Evolutionary conservation across 352 stramenopile species (phyloP), one percentile per base, ranked within the genome.

Genomic region (Phytopythium ostracodes): DNA sequence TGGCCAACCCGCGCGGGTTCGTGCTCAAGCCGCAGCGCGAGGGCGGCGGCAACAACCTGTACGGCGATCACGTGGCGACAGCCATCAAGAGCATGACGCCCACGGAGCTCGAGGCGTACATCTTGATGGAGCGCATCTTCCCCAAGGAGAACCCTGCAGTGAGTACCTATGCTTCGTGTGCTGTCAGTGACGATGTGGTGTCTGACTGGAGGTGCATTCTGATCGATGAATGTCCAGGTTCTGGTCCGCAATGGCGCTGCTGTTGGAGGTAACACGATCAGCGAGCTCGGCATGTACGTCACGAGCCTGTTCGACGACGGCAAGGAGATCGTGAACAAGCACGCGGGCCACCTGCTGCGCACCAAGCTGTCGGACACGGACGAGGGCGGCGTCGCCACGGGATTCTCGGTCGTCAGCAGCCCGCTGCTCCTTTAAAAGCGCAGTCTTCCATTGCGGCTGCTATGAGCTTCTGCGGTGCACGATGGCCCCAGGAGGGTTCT

Each of bases 11-110:
- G 0, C 68, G 73, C 14, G 84, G 77, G 8, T 99, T 91, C 67
- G 97, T 99, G 18, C 71, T 99, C 27, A 99, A 99, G 81, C 97
- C 97, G 4, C 97, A 99, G 81, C 93, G 97, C 27, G 97, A 99
- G 73, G 97, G 97, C 24, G 97, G 97, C 59, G 97, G 97, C 29
- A 98, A 99, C 75, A 99, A 99, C 63, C 77, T 98, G 52, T 99
- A 99, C 68, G 96, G 96, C 14, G 76, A 97, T 22, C 79, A 98
- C 24, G 77, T 99, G 22, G 81, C 82, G 14, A 50, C 81, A 4
- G 93, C 92, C 24, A 83, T 99, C 36, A 60, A 83, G 64, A 86
- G 64, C 38, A 85, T 95, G 73, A 85, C 68, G 1, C 70, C 74
- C 0, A 65, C 79, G 3, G 89, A 97, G 58, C 77, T 94, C 24